Evolutionary conservation across 495 filamentous ascomycete species (phyloP), one percentile per base, ranked within the genome.

Genomic region (Xylaria acuta): DNA sequence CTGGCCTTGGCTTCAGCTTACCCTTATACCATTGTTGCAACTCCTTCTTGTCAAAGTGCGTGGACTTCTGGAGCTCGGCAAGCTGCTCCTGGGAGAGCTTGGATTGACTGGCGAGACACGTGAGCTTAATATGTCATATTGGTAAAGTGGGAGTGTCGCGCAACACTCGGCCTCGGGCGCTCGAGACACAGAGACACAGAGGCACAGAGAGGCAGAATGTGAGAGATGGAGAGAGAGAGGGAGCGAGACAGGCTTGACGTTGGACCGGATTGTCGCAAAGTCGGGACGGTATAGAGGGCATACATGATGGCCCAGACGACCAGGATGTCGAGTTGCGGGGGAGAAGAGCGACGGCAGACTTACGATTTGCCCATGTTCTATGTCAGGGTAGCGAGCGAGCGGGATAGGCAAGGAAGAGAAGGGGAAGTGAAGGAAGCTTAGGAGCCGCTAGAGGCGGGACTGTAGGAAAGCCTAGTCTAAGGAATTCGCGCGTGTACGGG

Each of bases 11-110:
- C 12, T 49, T 30, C n/a, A 12, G 80, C 85, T 45, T 72, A 97
- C 96, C 96, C 86, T 98, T 98, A 82, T 99, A 99, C 96, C 96
- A 99, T 92, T 98, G 97, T 82, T 99, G 96, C 75, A 99, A 83
- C 82, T 99, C 96, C 85, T 98, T 99, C 90, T 98, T 98, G 85
- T 99, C 96, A 78, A 99, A 99, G 82, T 98, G 94, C 30, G 96
- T 99, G 65, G 93, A 93, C 85, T 91, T 93, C 80, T 98, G 95
- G 75, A 99, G 90, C 83, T 99, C 96, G 64, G 89, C 90, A 74
- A 99, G 91, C 85, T 98, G 94, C 79, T 97, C 90, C 76, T 94
- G 93, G 51, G 94, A 97, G 77, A 99, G 92, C 86, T 98, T 99
- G 45, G 93, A 95, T 83, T 96, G 93, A 79, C 93, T 97, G 25